Evolutionary conservation across 345 rosid genomes (phyloP), one percentile per base, ranked within the genome.

Genomic region (Erodium maritimum): DNA sequence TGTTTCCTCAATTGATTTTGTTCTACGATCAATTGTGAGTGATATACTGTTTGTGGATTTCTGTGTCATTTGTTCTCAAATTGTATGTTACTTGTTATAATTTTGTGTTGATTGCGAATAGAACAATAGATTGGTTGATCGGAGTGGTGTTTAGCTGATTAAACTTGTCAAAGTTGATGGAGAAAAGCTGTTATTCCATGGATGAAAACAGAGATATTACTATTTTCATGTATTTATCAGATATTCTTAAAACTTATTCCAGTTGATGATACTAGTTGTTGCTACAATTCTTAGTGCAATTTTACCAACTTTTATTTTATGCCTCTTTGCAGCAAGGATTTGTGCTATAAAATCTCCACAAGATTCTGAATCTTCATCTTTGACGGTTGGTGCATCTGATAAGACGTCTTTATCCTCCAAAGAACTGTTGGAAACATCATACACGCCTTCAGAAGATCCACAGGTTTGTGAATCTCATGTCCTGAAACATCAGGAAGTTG

Each of bases 271-370:
- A 42, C 48, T 42, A n/a, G n/a, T n/a, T 42, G 3, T 42, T 10
- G 12, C 12, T 12, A 14, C 14, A 37, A 13, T 7, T 42, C 20
- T 54, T 54, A 21, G 11, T 18, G 12, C 29, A 55, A 25, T n/a
- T 58, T 20, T 63, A 22, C 25, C 58, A 45, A 29, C 37, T 29
- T 69, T 78, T 61, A 80, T 68, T 61, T 61, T 52, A 64, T 74
- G 65, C 67, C 72, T 70, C 51, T 75, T 75, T 88, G 79, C 76
- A 88, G 96, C 88, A 75, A 88, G 81, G 80, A 69, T 81, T 52
- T 72, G 75, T 70, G 83, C 80, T 69, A 79, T 72, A 67, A 84
- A 74, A 63, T 77, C 82, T 60, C 72, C 90, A 1, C 59, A 63
- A 69, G 90, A 88, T 60, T 79, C 86, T 23, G 86, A 86, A 12